These are phyloP conservation scores for Lasiodiplodia hormozganensis DNA, from an alignment of 2,329 filamentous ascomycete genomes.

Conservation along the genomic window DNA sequence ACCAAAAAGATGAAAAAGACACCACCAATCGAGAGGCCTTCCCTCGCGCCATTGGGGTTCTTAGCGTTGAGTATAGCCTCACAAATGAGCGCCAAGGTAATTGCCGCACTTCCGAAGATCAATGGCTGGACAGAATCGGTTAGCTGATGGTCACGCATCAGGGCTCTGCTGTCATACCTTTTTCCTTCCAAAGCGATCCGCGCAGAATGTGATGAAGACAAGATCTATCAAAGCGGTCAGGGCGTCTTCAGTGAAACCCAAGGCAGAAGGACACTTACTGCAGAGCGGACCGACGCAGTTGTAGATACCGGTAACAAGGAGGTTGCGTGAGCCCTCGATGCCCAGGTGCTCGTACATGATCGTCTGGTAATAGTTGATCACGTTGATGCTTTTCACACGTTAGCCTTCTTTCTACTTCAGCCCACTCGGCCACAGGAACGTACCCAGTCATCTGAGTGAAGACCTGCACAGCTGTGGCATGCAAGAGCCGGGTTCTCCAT, in stretches of 20 bases:
- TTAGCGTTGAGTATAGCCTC: constrained; percentile 63
- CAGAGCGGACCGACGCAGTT: constrained; percentile 64
- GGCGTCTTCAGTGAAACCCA: neutral
- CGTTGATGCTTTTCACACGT: constrained; percentile 49
- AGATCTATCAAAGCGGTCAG: constrained; percentile 46
- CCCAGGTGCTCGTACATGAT: constrained; percentile 65
- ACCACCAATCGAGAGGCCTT: constrained; percentile 63
- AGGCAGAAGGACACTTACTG: constrained; percentile 34
- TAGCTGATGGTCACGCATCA: neutral
- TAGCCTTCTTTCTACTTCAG: neutral
- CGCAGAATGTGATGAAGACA: constrained; percentile 65
- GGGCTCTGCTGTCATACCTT: neutral
- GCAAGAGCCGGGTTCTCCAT: constrained; percentile 68
- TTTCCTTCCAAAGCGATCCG: constrained; percentile 56
- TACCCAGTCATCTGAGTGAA: constrained; percentile 70
- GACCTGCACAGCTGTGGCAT: constrained; percentile 68
- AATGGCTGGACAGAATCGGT: constrained; percentile 56
- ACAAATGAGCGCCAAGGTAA: constrained; percentile 64
- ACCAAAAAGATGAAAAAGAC: constrained; percentile 70
- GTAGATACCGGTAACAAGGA: constrained; percentile 67
- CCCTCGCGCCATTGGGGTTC: constrained; percentile 40
- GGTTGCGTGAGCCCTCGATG: constrained; percentile 60
- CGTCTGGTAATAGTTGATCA: constrained; percentile 69
- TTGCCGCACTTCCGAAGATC: constrained; percentile 60
- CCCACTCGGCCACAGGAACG: neutral